These are phyloP conservation scores for Trypanosoma cruzi DNA, from an alignment of 208 protist species.

Conservation along the genomic window DNA sequence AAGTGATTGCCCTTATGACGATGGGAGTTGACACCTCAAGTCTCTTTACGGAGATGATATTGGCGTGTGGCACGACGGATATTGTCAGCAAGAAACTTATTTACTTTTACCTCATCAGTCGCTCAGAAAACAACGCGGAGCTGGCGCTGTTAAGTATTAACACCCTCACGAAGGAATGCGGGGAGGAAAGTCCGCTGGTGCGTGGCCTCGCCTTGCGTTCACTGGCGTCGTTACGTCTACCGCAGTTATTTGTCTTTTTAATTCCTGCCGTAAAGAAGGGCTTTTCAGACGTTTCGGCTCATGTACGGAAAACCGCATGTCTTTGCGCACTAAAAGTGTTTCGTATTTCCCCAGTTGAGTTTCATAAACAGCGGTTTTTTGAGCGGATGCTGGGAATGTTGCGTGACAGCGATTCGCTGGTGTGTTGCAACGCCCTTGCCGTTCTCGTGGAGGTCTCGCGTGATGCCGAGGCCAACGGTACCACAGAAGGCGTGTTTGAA, in stretches of 20 bases:
- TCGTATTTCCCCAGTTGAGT: slow-evolving; percentile 45
- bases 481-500: slow-evolving; percentile 32
- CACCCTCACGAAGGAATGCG: slow-evolving; percentile 95
- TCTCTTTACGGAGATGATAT: slow-evolving; percentile 94
- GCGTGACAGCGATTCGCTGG: slow-evolving; percentile 85
- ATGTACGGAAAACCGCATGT: slow-evolving; percentile 96
- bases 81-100: slow-evolving; percentile 98
- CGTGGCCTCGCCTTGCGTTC: slow-evolving; percentile 95
- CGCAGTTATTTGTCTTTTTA: slow-evolving; percentile 77
- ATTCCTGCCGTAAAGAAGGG: slow-evolving; percentile 69
- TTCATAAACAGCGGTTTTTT: slow-evolving; percentile 40
- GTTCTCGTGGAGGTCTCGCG: slow-evolving; percentile 81
- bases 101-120: slow-evolving; percentile 95
- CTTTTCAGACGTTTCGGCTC: slow-evolving; percentile 83
- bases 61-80: slow-evolving; percentile 91
- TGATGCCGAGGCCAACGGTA: slow-evolving; percentile 16
- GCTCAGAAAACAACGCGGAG: slow-evolving; percentile 92
- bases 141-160: slow-evolving; percentile 95
- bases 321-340: slow-evolving; percentile 87
- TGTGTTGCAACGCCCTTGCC: slow-evolving; percentile 75
- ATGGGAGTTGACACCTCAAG: slow-evolving; percentile 95
- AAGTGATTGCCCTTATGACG: slow-evolving; percentile 96
- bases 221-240: slow-evolving; percentile 87
- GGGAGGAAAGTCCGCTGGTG: slow-evolving; percentile 92
- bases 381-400: slow-evolving; percentile 65